phyloP scores from a whole-genome alignment of 805 yeast genomes.

The Ogataea wickerhamii region DNA sequence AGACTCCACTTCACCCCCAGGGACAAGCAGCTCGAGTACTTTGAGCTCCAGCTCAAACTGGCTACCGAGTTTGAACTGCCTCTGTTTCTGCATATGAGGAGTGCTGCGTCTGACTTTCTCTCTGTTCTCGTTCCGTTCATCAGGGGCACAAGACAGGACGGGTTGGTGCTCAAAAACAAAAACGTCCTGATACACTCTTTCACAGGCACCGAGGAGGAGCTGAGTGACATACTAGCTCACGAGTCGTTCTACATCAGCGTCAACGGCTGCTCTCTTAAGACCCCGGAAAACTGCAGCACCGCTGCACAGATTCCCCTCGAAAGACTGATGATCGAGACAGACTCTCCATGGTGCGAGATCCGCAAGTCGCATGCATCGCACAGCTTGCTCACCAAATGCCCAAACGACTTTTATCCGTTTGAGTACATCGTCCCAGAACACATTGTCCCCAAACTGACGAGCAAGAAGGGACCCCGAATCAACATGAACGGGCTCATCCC shows the following conservation, averaged over 20 bases:
- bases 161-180: slow-evolving; percentile 28
- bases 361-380: slow-evolving; percentile 77
- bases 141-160: slow-evolving; percentile 35
- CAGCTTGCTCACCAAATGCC: slow-evolving; percentile 50
- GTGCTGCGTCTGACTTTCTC: slow-evolving; percentile 77
- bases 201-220: slow-evolving; percentile 74
- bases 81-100: slow-evolving; percentile 85
- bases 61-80: slow-evolving; percentile 63
- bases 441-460: slow-evolving; percentile 8
- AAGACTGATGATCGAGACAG: slow-evolving; percentile 81
- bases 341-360: slow-evolving; percentile 98
- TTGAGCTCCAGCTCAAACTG: slow-evolving; percentile 69
- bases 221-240: slow-evolving; percentile 46
- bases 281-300: slow-evolving; percentile 67
- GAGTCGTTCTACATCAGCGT: slow-evolving; percentile 72
- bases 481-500: slow-evolving; percentile 53
- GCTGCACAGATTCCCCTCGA: slow-evolving; percentile 66
- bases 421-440: slow-evolving; percentile 18
- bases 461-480: slow-evolving; percentile 21
- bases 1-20: slow-evolving; percentile 71
- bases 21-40: slow-evolving; percentile 63
- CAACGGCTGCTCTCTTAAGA: slow-evolving; percentile 89
- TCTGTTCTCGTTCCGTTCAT: slow-evolving; percentile 60
- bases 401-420: slow-evolving; percentile 53
- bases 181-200: slow-evolving; percentile 94